Percentiles rank a stretch among this genome's conserved stretches.
Evolutionary conservation across 768 basidiomycete species (phyloP).

Genomic region (Leccinum disarticulatum): DNA sequence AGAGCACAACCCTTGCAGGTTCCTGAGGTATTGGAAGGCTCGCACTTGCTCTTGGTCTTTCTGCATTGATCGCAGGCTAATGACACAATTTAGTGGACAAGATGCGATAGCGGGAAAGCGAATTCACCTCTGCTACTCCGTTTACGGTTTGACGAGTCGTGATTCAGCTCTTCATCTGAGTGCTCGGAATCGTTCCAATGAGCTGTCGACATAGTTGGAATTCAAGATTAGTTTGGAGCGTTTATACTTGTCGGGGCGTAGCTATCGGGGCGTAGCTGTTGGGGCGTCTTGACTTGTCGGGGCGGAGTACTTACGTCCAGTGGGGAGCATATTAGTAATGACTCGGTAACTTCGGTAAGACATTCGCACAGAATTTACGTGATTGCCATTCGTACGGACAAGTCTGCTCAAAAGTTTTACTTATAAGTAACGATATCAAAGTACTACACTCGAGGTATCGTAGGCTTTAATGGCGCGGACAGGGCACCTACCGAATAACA

Average conservation of each 20-base stretch:
- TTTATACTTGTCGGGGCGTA: not conserved
- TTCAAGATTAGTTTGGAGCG: constrained; percentile 5
- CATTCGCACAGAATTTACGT: constrained; percentile 18
- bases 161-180: constrained; percentile 54
- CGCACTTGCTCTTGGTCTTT: constrained; percentile 88
- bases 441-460: not conserved
- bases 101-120: constrained; percentile 2
- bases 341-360: constrained; percentile 8
- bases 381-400: not conserved
- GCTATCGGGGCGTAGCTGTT: too few relatives aligned
- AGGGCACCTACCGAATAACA: not conserved
- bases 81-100: constrained; percentile 13
- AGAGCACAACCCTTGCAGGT: constrained; percentile 65
- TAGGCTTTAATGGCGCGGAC: not conserved
- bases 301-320: not conserved
- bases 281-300: not conserved
- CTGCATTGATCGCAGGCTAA: constrained; percentile 85
- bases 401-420: not conserved
- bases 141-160: constrained; percentile 50
- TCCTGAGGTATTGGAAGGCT: constrained; percentile 48
- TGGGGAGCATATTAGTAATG: constrained; percentile 6
- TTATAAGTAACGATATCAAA: not conserved
- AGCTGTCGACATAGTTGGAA: constrained; percentile 27
- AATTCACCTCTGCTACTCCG: constrained; percentile 61
- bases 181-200: constrained; percentile 60